Evolutionary conservation across 108 stramenopile genomes (phyloP).

Genomic region (Chaetoceros muelleri): DNA sequence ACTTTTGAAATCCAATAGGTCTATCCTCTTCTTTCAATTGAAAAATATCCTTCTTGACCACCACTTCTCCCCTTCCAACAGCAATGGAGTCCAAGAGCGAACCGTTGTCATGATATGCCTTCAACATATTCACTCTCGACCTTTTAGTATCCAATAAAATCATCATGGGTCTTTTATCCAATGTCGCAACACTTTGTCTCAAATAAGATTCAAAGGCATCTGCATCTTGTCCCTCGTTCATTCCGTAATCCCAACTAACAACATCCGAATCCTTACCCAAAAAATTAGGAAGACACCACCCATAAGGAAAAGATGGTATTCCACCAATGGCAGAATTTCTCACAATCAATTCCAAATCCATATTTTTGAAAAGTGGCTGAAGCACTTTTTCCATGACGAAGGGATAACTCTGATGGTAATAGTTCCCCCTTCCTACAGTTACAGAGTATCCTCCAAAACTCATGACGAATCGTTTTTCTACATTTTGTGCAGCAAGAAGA

Average conservation of each 20-base stretch:
- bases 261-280: constrained; percentile 59
- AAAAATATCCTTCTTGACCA: constrained; percentile 22
- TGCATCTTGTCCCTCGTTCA: constrained; percentile 61
- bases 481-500: constrained; percentile 5
- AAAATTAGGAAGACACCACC: constrained; percentile 74
- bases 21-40: constrained; percentile 16
- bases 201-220: constrained; percentile 64
- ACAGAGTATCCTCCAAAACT: constrained; percentile 79
- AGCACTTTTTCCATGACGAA: constrained; percentile 50
- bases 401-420: constrained; percentile 66
- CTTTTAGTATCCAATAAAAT: constrained; percentile 55
- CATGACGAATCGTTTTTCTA: constrained; percentile 20
- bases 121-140: constrained; percentile 26
- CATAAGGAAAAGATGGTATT: constrained; percentile 81
- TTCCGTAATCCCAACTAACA: constrained; percentile 74
- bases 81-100: constrained; percentile 49
- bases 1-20: constrained; percentile 61
- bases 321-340: constrained; percentile 81
- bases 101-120: constrained; percentile 43
- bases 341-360: constrained; percentile 43
- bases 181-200: constrained; percentile 42
- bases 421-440: constrained; percentile 76
- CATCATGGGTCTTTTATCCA: constrained; percentile 48
- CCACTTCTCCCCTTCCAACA: constrained; percentile 34
- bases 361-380: constrained; percentile 23